Evolutionary conservation across 2,329 filamentous ascomycete genomes (phyloP).

Genomic region (Alternaria consortialis): DNA sequence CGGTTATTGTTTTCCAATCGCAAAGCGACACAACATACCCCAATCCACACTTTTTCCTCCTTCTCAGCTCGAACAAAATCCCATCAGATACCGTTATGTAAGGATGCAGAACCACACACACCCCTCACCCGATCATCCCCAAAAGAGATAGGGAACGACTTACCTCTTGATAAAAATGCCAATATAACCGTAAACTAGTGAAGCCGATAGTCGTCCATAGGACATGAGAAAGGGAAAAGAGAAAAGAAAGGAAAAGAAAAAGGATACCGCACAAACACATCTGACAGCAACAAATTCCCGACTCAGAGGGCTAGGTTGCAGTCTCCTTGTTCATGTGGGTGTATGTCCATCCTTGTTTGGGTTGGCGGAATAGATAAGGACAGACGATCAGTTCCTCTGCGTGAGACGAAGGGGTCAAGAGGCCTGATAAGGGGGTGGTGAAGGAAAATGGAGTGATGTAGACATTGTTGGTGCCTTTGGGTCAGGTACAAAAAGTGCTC

Average conservation of each 20-base stretch:
- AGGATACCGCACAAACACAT: constrained; percentile 48
- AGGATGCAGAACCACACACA: neutral
- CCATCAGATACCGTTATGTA: neutral
- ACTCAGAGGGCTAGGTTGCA: constrained; percentile 46
- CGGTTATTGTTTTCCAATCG: neutral
- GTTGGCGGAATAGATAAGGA: neutral
- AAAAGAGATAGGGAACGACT: neutral
- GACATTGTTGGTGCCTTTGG: neutral
- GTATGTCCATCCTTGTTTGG: neutral
- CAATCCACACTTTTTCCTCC: too few species aligned
- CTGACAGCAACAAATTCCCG: constrained; percentile 47
- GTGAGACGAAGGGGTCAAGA: neutral
- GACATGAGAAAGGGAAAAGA: too few species aligned
- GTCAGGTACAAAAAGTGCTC: neutral
- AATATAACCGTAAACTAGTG: too few species aligned
- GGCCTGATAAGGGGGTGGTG: neutral
- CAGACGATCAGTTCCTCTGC: neutral
- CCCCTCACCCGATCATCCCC: neutral
- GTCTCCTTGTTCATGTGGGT: neutral
- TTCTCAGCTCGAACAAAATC: neutral
- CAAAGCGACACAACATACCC: neutral
- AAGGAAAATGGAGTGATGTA: neutral
- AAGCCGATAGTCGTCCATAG: too few species aligned
- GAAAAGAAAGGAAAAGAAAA: neutral
- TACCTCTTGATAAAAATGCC: neutral